Base-by-base conservation (phyloP, 2,329 filamentous ascomycete species). In the Botrytis elliptica region DNA sequence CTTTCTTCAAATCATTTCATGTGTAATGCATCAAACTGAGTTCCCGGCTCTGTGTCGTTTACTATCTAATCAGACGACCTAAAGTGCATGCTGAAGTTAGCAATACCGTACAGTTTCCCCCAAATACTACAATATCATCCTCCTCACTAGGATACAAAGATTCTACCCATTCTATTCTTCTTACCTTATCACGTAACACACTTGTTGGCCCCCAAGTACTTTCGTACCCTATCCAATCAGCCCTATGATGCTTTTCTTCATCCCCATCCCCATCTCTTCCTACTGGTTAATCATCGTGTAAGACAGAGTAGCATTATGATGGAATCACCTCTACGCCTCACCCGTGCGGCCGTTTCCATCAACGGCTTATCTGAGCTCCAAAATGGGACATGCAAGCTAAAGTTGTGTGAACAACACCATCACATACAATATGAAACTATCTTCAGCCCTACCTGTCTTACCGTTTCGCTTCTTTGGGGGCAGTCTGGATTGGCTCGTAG, bases 141-240 rank as follows among this genome's bases (percentile, higher is more conserved):
- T 55, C 20, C n/a, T 29, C 22, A 8, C 65, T 29, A 4, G 46
- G 36, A 40, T 29, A 2, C 12, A 55, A 38, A 29, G 25, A 9
- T n/a, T n/a, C 44, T 16, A 18, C n/a, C 33, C n/a, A 55, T 67
- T 20, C 12, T 40, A 6, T 55, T 55, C 36, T 68, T 49, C 16
- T 49, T 55, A 55, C 46, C 46, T 55, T 55, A 55, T 68, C 65
- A 68, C 36, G 65, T 46, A 68, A 68, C 65, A 55, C 65, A 29
- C 16, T 14, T 22, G 4, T 29, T 42, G 49, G 20, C 40, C 59
- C 40, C 16, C 55, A 63, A 49, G 69, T 71, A 49, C 29, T 38
- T 33, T 64, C 69, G 57, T 71, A 64, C 57, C 42, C 20, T 71
- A 29, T 22, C 69, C 69, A 71, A 64, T 71, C 25, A 52, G 22